A percentile compares a stretch with the other conserved stretches of the same genome.
phyloP scores from a whole-genome alignment of 306 rosid genomes.

The Hippophae rhamnoides region DNA sequence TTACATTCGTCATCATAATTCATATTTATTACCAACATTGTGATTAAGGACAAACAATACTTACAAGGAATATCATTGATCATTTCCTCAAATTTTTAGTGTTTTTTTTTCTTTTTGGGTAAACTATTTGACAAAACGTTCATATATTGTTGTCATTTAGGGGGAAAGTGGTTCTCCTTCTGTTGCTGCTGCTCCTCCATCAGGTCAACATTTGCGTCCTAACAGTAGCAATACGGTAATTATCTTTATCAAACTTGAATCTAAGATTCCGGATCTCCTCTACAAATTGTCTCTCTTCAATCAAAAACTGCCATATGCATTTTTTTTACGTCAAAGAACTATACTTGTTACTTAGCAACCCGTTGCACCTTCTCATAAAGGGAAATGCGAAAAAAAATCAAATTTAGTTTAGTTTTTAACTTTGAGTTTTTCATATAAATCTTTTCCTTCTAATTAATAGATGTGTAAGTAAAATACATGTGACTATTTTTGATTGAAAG shows the following conservation, averaged over 20 bases:
- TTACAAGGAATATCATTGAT: neutral
- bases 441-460: too few species aligned
- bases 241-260: constrained; percentile 4
- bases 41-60: neutral
- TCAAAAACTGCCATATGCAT: too few species aligned
- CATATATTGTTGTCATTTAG: constrained; percentile 29
- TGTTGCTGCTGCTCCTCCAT: constrained; percentile 38
- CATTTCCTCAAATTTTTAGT: neutral
- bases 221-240: constrained; percentile 55
- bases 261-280: neutral
- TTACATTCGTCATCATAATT: neutral
- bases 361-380: too few species aligned
- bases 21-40: neutral
- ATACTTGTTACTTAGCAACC: too few species aligned
- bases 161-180: constrained; percentile 42
- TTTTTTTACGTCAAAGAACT: too few species aligned
- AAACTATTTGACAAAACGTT: neutral
- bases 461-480: too few species aligned
- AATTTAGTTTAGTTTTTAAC: neutral
- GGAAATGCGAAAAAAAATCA: too few species aligned
- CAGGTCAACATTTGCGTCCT: constrained; percentile 31
- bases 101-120: neutral
- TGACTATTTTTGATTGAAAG: too few species aligned
- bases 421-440: neutral
- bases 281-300: too few species aligned